Base-by-base conservation (phyloP, 1,284 basidiomycete species). In the Albatrellus sp. region DNA sequence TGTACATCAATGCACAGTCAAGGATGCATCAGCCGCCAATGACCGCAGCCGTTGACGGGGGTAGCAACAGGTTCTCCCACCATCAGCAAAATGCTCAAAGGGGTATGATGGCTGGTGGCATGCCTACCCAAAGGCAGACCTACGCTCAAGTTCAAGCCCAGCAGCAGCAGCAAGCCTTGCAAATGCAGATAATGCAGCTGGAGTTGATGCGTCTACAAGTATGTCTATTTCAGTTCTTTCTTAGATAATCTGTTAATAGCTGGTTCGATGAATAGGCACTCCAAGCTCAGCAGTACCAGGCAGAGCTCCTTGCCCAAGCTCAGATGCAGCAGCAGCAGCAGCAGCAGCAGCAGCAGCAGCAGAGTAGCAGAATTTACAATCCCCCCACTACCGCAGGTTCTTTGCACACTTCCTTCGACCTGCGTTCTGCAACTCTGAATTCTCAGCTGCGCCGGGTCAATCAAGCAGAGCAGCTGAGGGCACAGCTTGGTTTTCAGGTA, bases 131-230 rank as follows among this genome's bases (percentile, higher is more conserved):
- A 24, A 32, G 41, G 13, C 34, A 40, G n/a, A 20, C 38, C 12
- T 41, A 28, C 30, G 33, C 49, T 17, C 54, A 65, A 51, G 55
- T 66, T 52, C 70, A 71, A 69, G 55, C 66, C 39, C 69, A 74
- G 49, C 58, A 60, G 46, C 72, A 76, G 56, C 64, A 68, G 37
- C 73, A 77, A 52, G 69, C 74, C 44, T 67, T 84, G 46, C 83
- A 85, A 60, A 70, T 88, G 69, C 85, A 88, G 64, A 69, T 86
- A 69, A 72, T 88, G 66, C 85, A 88, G 58, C 66, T 88, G 51
- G 85, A 89, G 63, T 73, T 88, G 53, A 62, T 86, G 56, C 73
- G 75, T 54, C 72, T 88, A 51, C 84, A 87, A 79, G 84, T 80
- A 51, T 48, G 70, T 63, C 36, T 39, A 40, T 46, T 30, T 40